Evolutionary conservation across 2,329 filamentous ascomycete species (phyloP), one percentile per base, ranked within the genome.

Genomic region (Trichoderma harzianum): DNA sequence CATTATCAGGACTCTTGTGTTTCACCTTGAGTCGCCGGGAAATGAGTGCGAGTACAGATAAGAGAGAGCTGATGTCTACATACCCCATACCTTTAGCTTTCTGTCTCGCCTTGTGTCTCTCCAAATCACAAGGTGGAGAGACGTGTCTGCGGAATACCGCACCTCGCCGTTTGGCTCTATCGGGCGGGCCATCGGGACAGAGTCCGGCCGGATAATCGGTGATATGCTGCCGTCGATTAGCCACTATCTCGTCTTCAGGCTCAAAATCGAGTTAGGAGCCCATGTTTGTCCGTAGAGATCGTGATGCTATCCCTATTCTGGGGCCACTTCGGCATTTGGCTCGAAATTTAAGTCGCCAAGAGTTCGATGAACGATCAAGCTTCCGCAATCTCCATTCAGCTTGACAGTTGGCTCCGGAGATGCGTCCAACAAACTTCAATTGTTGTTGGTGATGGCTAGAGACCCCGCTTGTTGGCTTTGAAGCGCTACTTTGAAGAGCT

Each of bases 271-370:
- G 66, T 39, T 51, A 24, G 51, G 51, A 39, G 21, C 28, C 39
- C 34, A 36, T 63, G n/a, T 28, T 43, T 34, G 16, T 24, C 24
- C 58, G 21, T 30, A 69, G 26, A 63, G 67, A 70, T 70, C 39
- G 67, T 47, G 57, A 63, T 61, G 26, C 67, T 70, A 70, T 62
- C 58, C 67, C 58, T 47, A 39, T 70, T 55, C 57, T 55, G 67
- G 67, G 30, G 24, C 36, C 53, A 18, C 47, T 63, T 61, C 69
- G 69, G 69, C 69, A 70, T 58, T 70, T 64, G 69, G 51, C 14
- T 34, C 51, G 47, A 64, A 28, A n/a, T n/a, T 61, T 57, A 4
- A n/a, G 60, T 28, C 47, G 69, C 69, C 61, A 70, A 70, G 60
- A 51, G 58, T 47, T 36, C 32, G 69, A 64, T 57, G 60, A 43